A percentile compares a stretch with the other conserved stretches of the same genome.
phyloP scores from a whole-genome alignment of 1,284 basidiomycete species.

The Irpex rosettiformis region DNA sequence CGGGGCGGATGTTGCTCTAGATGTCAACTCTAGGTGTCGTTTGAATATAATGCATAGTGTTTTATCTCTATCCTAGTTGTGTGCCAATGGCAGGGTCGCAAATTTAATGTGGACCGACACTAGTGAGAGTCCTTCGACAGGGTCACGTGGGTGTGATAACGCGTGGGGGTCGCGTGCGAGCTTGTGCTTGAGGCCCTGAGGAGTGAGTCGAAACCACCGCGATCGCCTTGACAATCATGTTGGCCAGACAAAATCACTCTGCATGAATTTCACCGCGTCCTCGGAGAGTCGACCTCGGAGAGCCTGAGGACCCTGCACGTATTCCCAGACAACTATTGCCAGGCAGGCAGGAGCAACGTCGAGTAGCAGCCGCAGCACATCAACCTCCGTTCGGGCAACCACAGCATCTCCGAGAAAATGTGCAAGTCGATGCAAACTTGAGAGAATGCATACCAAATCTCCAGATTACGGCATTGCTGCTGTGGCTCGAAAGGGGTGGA shows the following conservation, averaged over 20 bases:
- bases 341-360: not conserved
- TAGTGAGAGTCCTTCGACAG: not conserved
- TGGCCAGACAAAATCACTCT: not conserved
- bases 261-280: not conserved
- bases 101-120: not conserved
- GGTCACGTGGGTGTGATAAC: not conserved
- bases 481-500: too few species aligned
- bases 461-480: too few species aligned
- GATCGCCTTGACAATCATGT: not conserved
- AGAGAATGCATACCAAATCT: not conserved
- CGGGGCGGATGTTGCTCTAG: slow-evolving; percentile 71
- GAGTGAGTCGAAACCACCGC: not conserved
- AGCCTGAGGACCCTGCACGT: not conserved
- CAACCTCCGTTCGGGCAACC: not conserved
- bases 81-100: not conserved
- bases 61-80: not conserved
- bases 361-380: not conserved
- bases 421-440: not conserved
- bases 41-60: not conserved
- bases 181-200: too few species aligned
- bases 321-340: not conserved
- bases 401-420: not conserved
- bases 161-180: not conserved
- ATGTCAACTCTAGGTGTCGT: not conserved
- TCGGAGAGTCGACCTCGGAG: not conserved